Percentiles rank a stretch among this genome's conserved stretches.
Evolutionary conservation across 495 filamentous ascomycete species (phyloP).

Genomic region (Tuber calosporum): DNA sequence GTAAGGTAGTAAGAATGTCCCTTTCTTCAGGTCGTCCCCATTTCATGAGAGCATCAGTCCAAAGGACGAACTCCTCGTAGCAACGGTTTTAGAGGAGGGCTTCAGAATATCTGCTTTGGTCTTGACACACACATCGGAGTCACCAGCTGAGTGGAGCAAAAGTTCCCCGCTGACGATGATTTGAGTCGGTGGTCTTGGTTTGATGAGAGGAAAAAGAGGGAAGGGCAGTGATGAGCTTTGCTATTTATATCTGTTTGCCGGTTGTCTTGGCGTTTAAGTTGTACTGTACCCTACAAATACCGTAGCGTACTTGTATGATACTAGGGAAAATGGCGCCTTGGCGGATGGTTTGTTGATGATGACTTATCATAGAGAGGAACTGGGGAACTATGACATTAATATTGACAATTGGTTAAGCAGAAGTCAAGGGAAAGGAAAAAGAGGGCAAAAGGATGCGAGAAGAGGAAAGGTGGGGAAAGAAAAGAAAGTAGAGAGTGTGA

Average conservation of each 20-base stretch:
- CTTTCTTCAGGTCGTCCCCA: constrained; percentile 95
- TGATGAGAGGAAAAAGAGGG: constrained; percentile 46
- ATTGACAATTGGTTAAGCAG: constrained; percentile 8
- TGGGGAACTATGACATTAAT: background rate
- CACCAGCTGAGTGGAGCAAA: constrained; percentile 63
- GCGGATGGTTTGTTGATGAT: background rate
- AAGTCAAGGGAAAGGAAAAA: background rate
- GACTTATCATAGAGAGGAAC: background rate
- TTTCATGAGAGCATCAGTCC: constrained; percentile 74
- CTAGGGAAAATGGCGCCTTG: background rate
- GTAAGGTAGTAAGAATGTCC: constrained; percentile 49
- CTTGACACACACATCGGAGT: constrained; percentile 87
- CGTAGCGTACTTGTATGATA: too few relatives aligned
- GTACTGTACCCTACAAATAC: too few relatives aligned
- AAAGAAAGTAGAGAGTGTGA: constrained; percentile 14
- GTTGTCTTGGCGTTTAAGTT: constrained; percentile 4
- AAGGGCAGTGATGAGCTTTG: constrained; percentile 25
- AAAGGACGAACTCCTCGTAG: constrained; percentile 71
- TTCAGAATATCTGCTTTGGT: constrained; percentile 49
- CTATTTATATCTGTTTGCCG: constrained; percentile 2
- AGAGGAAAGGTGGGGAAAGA: constrained; percentile 21
- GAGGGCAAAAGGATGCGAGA: constrained; percentile 2
- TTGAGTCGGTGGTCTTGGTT: constrained; percentile 86
- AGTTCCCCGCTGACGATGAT: constrained; percentile 68
- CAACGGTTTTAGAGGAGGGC: constrained; percentile 97